These are phyloP conservation scores for Lanmaoa rubissima DNA, from an alignment of 768 basidiomycete genomes.

Conservation along the genomic window DNA sequence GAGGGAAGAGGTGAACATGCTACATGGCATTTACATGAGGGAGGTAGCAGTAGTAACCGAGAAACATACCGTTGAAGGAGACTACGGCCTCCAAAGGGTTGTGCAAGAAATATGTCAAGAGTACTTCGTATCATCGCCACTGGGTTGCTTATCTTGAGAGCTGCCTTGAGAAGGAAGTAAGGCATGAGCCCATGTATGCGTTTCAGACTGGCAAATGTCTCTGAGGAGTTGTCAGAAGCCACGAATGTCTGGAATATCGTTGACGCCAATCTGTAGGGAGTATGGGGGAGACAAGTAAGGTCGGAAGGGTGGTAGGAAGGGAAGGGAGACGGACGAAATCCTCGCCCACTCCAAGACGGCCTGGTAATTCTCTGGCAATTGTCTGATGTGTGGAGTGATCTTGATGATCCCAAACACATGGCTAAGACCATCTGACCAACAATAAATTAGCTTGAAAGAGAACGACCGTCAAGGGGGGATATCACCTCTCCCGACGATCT, in stretches of 20 bases:
- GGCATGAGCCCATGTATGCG: conserved; percentile 96
- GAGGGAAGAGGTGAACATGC: conserved; percentile 94
- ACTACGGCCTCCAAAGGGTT: conserved; percentile 93
- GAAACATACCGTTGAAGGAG: conserved; percentile 75
- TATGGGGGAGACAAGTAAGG: conserved; percentile 4
- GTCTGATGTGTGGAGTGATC: conserved; percentile 68
- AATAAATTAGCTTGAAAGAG: conserved; percentile 4
- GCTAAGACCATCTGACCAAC: conserved; percentile 73
- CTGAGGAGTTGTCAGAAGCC: conserved; percentile 89
- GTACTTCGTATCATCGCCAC: conserved; percentile 92
- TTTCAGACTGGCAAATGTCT: conserved; percentile 84
- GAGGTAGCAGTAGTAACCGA: not conserved
- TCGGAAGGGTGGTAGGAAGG: not conserved
- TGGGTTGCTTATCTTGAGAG: conserved; percentile 91
- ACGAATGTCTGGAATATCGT: conserved; percentile 95
- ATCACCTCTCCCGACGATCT: conserved; percentile 83
- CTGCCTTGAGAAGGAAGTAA: conserved; percentile 92
- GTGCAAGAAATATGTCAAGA: conserved; percentile 92
- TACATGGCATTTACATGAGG: conserved; percentile 29
- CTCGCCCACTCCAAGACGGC: conserved; percentile 96
- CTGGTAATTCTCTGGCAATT: conserved; percentile 80
- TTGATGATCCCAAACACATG: conserved; percentile 89
- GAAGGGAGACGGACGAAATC: conserved; percentile 71
- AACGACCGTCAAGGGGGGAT: not conserved
- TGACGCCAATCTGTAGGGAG: conserved; percentile 72